phyloP scores from a whole-genome alignment of 2,329 filamentous ascomycete species.

The Talaromyces albobiverticillius region DNA sequence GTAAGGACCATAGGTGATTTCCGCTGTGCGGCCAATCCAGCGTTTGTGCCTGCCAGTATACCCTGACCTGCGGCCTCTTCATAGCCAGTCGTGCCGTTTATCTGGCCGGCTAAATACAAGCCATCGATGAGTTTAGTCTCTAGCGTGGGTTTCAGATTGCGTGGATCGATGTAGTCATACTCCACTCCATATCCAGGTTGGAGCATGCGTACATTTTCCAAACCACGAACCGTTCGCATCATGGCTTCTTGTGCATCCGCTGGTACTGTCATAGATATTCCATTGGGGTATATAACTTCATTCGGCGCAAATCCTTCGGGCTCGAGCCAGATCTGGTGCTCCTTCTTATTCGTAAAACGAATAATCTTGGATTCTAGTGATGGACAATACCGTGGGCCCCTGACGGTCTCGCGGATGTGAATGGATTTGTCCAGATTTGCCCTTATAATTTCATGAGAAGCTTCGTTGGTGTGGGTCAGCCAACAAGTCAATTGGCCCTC shows the following conservation, averaged over 20 bases:
- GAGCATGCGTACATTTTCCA: conserved; percentile 87
- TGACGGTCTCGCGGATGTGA: conserved; percentile 92
- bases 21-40: conserved; percentile 71
- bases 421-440: conserved; percentile 93
- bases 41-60: conserved; percentile 88
- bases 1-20: conserved; percentile 66
- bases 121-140: conserved; percentile 91
- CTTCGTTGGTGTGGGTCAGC: conserved; percentile 80
- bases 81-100: conserved; percentile 97
- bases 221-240: conserved; percentile 79
- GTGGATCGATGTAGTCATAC: conserved; percentile 96
- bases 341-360: conserved; percentile 74
- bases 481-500: conserved; percentile 81
- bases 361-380: conserved; percentile 94
- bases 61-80: conserved; percentile 96
- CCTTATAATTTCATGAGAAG: conserved; percentile 77
- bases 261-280: conserved; percentile 94
- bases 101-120: conserved; percentile 90
- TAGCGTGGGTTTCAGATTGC: conserved; percentile 79
- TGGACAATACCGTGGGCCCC: conserved; percentile 91
- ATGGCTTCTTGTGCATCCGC: conserved; percentile 80
- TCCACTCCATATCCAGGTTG: conserved; percentile 96
- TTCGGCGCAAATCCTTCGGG: conserved; percentile 85
- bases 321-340: conserved; percentile 93
- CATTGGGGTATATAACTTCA: conserved; percentile 91